A percentile compares a stretch with the other conserved stretches of the same genome.
Conservation (phyloP, 2,329 filamentous ascomycete genomes). For the Exophiala oligosperma region DNA sequence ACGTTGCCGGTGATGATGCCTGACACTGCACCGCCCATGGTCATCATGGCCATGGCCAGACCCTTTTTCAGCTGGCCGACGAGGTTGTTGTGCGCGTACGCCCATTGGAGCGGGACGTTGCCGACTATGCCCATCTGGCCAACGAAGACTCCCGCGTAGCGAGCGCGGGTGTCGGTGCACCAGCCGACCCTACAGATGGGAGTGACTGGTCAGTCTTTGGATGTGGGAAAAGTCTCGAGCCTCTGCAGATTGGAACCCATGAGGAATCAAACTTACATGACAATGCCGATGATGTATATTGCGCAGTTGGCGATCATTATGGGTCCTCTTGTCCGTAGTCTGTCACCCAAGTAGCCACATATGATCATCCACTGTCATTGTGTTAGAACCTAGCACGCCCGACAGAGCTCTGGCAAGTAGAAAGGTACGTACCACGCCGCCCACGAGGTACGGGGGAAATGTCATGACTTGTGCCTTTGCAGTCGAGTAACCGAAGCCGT, state of each 20-base stretch:
- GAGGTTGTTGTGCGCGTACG: slow-evolving; percentile 84
- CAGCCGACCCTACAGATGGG: too few species aligned
- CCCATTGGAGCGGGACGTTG: slow-evolving; percentile 71
- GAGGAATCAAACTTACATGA: slow-evolving; percentile 19
- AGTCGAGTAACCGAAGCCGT: slow-evolving; percentile 39
- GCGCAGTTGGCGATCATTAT: slow-evolving; percentile 21
- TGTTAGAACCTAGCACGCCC: too few species aligned
- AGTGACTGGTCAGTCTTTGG: too few species aligned
- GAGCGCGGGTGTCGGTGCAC: slow-evolving; percentile 2
- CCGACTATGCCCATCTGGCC: slow-evolving; percentile 30
- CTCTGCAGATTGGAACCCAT: background rate
- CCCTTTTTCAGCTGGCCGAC: slow-evolving; percentile 30
- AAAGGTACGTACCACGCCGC: slow-evolving; percentile 29
- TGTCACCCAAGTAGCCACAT: slow-evolving; percentile 28
- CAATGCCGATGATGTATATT: slow-evolving; percentile 21
- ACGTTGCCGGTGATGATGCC: slow-evolving; percentile 2
- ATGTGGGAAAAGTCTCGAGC: too few species aligned
- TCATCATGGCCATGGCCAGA: background rate
- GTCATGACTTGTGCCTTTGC: slow-evolving; percentile 35
- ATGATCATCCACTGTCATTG: slow-evolving; percentile 29
- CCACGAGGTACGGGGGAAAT: slow-evolving; percentile 37
- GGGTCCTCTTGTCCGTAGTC: slow-evolving; percentile 21
- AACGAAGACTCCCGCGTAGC: slow-evolving; percentile 26
- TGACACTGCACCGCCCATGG: background rate
- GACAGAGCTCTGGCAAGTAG: too few species aligned